These are phyloP conservation scores for Neltuma alba DNA, from an alignment of 306 rosid genomes.

Conservation along the genomic window DNA sequence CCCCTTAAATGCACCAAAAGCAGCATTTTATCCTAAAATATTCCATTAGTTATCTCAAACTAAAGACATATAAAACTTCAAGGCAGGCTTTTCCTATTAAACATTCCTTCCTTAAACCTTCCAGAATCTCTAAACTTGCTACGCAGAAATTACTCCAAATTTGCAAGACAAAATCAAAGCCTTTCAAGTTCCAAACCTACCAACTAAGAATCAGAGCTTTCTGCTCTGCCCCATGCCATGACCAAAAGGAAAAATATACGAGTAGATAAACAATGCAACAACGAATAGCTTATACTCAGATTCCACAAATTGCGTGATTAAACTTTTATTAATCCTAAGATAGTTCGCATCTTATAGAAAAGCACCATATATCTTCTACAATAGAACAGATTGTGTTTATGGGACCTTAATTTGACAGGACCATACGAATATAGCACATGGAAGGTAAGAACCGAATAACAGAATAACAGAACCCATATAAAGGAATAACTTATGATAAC, in stretches of 20 bases:
- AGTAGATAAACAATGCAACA: conserved; percentile 2
- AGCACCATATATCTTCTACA: not conserved
- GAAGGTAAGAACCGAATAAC: not conserved
- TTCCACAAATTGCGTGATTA: not conserved
- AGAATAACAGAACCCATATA: not conserved
- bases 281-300: conserved; percentile 15
- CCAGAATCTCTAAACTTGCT: conserved; percentile 16
- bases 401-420: not conserved
- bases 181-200: conserved; percentile 9
- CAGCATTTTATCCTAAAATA: conserved; percentile 8
- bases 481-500: not conserved
- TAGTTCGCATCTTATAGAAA: not conserved
- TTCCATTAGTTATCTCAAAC: conserved; percentile 19
- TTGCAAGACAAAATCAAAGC: conserved; percentile 11
- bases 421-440: not conserved
- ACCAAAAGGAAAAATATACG: not conserved
- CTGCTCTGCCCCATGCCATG: conserved; percentile 1
- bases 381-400: not conserved
- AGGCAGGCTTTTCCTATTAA: not conserved
- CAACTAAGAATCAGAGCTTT: conserved; percentile 1
- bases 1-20: conserved; percentile 10
- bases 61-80: conserved; percentile 21
- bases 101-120: not conserved
- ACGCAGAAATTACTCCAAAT: conserved; percentile 1
- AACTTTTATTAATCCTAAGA: not conserved